Base-by-base conservation (phyloP, 257 asterid genomes). In the Ligustrum vulgare region DNA sequence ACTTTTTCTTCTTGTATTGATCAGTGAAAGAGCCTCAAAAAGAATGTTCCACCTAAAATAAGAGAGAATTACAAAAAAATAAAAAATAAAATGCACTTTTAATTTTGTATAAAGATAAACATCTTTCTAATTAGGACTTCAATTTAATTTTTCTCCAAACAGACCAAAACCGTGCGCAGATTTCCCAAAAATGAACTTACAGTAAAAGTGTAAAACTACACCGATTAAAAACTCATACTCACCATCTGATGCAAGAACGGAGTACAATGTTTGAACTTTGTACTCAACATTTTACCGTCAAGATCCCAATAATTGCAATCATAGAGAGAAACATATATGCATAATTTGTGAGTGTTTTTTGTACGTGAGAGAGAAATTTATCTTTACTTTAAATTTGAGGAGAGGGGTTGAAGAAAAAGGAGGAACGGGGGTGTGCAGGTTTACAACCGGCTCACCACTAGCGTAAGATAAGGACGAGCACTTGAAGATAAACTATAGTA, bases 391-490 rank as follows among this genome's bases (percentile, higher is more conserved):
- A 25, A 60, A 25, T 60, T 60, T 75, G 11, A 39, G 20, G 71
- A 45, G 66, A 71, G 56, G 63, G 63, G 71, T 39, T 43, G 28
- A 70, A 56, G 79, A 22, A 60, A 58, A 25, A 25, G 67, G 67
- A 60, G 34, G 32, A 60, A 56, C 68, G 18, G 35, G 83, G 77
- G 84, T 82, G 80, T 85, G 67, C 67, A 72, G 83, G 79, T 76
- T 78, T 70, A 75, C 62, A 81, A 82, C 75, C 66, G 70, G 81
- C 74, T 82, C 85, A 80, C 73, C 75, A 71, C 78, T 78, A 73
- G 91, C 85, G 74, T 81, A 78, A 72, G 80, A 70, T 85, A 81
- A 83, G 58, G 16, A 66, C n/a, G 60, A 32, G 65, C 34, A 47
- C 69, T 65, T 47, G 76, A 32, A 60, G 35, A 60, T 10, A 56